Base-by-base conservation (phyloP, 73 alveolate genomes). In the Blepharisma japonicum region DNA sequence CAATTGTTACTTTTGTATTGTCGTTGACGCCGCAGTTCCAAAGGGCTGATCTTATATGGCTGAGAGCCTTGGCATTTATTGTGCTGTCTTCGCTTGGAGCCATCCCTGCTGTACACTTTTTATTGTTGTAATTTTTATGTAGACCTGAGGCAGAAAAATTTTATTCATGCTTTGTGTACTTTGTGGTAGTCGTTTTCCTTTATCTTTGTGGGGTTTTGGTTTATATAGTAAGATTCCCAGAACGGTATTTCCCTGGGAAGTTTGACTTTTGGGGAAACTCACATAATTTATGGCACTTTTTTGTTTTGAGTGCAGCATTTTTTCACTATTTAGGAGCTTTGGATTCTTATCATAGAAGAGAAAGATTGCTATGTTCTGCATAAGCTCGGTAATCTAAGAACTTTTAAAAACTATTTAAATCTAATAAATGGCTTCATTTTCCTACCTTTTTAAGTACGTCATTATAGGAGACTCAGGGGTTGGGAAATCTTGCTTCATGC, bases 401-500 rank as follows among this genome's bases (percentile, higher is more conserved):
- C 42, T 32, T 32, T 32, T 32, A 32, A 32, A 32, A 32, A 32
- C 42, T 32, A 32, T 32, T 32, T 32, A 32, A n/a, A 1, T 32
- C 42, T 32, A 32, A 32, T 32, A 32, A 61, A 61, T 74, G 81
- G 47, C 55, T 56, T 77, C 91, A 6, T 85, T 81, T 71, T 79
- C 80, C 50, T 85, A 81, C 82, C 51, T 82, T n/a, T 82, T 87
- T 87, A 87, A 87, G 87, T 90, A 71, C 77, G 86, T 87, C 71
- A 81, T 91, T 27, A 85, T 91, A n/a, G 95, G 95, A 48, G 95
- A 87, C 72, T 80, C 86, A 7, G 96, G 90, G 54, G 98, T 92
- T 18, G 99, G 99, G 25, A 96, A 96, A 76, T 82, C 96, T 14
- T 83, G 98, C 74, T 88, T 96, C 53, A 68, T 96, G 68, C 48